Base-by-base conservation (phyloP, 768 basidiomycete genomes). In the Phylloporus arenicola region DNA sequence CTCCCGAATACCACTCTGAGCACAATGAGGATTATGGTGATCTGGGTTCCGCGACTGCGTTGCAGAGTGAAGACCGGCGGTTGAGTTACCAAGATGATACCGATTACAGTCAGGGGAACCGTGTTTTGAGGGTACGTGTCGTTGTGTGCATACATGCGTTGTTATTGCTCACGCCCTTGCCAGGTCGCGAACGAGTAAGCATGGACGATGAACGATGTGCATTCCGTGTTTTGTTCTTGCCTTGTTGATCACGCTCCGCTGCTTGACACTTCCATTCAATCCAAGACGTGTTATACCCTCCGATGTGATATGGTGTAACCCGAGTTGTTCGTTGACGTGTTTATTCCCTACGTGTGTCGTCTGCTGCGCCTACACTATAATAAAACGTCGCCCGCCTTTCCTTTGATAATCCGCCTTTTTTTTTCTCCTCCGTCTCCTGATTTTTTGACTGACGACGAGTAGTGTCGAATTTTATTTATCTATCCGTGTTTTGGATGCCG, bases 41-140 rank as follows among this genome's bases (percentile, higher is more conserved):
- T 0, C 4, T 43, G 19, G 45, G 27, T 5, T 44, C 55, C 8
- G 53, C 53, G 17, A 41, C 48, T 3, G 48, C 53, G 6, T 25
- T 48, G 27, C 41, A 34, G 2, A 31, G 50, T 16, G 64, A 63
- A 1, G 64, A 59, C 17, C 57, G 50, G 16, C 64, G 65, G 7
- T n/a, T 60, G 57, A 66, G 65, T 20, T 68, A 68, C 40, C 60
- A 61, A 43, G 65, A 68, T 9, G 55, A 67, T 37, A 4, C 58
- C 20, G 65, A 68, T 45, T 67, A 67, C 20, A 57, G 57, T 6
- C 65, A 68, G 4, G 54, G 60, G 10, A 52, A 49, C 29, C 65
- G 67, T 33, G 24, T 67, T 6, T 48, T 67, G 39, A 68, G 65
- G 55, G 65, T 60, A 43, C 25, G 65, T 67, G 24, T n/a, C 6